Evolutionary conservation across 2,329 filamentous ascomycete species (phyloP).

Genomic region (Cryphonectria japonica): DNA sequence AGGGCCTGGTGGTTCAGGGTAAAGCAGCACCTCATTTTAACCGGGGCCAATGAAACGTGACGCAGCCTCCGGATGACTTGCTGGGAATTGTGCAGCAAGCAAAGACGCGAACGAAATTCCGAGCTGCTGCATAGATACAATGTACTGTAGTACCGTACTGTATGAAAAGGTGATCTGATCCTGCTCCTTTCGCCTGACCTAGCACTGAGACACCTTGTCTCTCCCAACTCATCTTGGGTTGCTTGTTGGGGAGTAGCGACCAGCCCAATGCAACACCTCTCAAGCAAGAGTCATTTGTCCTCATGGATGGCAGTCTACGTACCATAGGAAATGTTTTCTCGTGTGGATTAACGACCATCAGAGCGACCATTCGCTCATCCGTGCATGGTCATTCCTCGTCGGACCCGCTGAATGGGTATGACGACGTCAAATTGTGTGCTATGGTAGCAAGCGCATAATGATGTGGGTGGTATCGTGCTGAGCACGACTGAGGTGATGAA

Average conservation of each 20-base stretch:
- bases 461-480: constrained; percentile 22
- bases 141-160: background rate
- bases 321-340: background rate
- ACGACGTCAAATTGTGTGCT: background rate
- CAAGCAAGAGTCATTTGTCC: background rate
- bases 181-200: background rate
- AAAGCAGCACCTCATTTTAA: constrained; percentile 6
- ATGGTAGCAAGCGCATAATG: constrained; percentile 13
- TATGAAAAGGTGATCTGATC: background rate
- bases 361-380: background rate
- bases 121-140: background rate
- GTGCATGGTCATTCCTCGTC: background rate
- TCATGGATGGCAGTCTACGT: background rate
- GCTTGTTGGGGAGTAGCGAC: background rate
- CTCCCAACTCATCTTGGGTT: background rate
- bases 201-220: constrained; percentile 1
- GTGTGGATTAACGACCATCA: background rate
- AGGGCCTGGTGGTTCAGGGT: constrained; percentile 2
- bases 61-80: constrained; percentile 18
- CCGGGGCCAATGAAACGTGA: constrained; percentile 23
- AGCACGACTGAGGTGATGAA: background rate
- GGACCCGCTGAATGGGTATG: background rate
- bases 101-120: constrained; percentile 23
- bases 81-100: constrained; percentile 18
- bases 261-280: background rate